Evolutionary conservation across 768 basidiomycete species (phyloP).

Genomic region (Suillus occidentalis): DNA sequence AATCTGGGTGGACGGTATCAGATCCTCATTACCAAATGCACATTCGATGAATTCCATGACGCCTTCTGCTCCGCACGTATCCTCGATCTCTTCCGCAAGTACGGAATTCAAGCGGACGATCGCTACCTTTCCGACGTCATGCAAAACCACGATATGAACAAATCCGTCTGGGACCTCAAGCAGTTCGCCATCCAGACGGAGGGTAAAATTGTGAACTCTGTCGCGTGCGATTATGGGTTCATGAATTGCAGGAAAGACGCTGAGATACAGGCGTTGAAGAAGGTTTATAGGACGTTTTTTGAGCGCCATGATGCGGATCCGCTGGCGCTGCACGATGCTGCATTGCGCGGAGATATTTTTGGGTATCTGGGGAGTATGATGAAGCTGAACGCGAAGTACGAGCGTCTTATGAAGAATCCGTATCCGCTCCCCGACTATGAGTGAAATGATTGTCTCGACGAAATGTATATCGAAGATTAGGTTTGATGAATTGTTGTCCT

Average conservation of each 20-base stretch:
- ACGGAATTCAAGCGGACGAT: background rate
- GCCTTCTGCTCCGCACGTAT: slow-evolving; percentile 5
- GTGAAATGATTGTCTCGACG: background rate
- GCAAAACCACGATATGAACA: background rate
- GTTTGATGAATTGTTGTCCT: too few species aligned
- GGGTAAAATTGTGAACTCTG: background rate
- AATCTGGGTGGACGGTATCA: background rate
- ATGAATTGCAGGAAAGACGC: slow-evolving; percentile 12
- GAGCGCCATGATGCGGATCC: slow-evolving; percentile 24
- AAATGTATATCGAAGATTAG: background rate
- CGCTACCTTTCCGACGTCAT: slow-evolving; percentile 8
- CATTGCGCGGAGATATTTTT: slow-evolving; percentile 32
- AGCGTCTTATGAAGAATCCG: slow-evolving; percentile 32
- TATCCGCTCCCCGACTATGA: slow-evolving; percentile 18
- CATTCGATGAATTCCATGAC: slow-evolving; percentile 14
- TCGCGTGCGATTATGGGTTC: slow-evolving; percentile 17
- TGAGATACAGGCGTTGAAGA: slow-evolving; percentile 25
- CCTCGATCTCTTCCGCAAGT: slow-evolving; percentile 9
- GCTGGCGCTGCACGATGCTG: slow-evolving; percentile 37
- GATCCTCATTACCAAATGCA: slow-evolving; percentile 10
- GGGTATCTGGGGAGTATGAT: slow-evolving; percentile 25
- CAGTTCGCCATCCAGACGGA: background rate
- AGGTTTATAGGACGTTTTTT: slow-evolving; percentile 36
- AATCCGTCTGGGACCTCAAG: slow-evolving; percentile 19
- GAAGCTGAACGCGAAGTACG: slow-evolving; percentile 26